These are phyloP conservation scores for Nepenthes mirabilis DNA, from an alignment of 148 eudicot species.

Conservation along the genomic window DNA sequence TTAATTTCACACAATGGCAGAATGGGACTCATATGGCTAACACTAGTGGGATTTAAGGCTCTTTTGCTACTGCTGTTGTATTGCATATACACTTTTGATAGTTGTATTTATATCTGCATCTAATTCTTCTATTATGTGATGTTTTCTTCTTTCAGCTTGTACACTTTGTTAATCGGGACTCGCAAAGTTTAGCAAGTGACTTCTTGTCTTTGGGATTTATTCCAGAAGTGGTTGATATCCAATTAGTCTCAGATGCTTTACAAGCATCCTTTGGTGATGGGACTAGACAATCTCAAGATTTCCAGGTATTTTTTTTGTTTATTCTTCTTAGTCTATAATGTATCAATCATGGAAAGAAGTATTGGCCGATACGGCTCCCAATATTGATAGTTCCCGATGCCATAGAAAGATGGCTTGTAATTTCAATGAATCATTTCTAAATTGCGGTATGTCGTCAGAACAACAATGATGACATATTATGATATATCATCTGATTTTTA, in stretches of 20 bases:
- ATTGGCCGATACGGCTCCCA: too few species aligned
- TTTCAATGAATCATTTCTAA: too few species aligned
- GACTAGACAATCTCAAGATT: conserved; percentile 71
- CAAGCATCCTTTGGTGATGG: conserved; percentile 81
- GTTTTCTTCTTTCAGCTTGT: conserved; percentile 58
- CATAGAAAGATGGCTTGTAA: too few species aligned
- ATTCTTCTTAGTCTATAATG: not conserved
- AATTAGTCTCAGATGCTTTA: conserved; percentile 75
- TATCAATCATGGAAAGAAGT: too few species aligned
- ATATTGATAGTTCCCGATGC: too few species aligned
- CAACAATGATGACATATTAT: too few species aligned
- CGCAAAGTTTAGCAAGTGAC: conserved; percentile 90
- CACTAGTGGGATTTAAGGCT: too few species aligned
- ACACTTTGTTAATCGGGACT: conserved; percentile 98
- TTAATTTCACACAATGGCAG: too few species aligned
- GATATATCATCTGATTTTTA: too few species aligned
- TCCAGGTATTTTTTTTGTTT: conserved; percentile 46
- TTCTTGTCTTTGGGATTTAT: conserved; percentile 88
- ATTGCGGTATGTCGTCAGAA: too few species aligned
- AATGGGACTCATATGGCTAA: too few species aligned
- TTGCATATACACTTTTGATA: not conserved
- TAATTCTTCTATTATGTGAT: not conserved
- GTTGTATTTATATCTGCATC: not conserved
- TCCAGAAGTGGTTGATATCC: conserved; percentile 73
- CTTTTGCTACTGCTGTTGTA: not conserved